Evolutionary conservation across 2,329 filamentous ascomycete genomes (phyloP).

Genomic region (Lithohypha guttulata): DNA sequence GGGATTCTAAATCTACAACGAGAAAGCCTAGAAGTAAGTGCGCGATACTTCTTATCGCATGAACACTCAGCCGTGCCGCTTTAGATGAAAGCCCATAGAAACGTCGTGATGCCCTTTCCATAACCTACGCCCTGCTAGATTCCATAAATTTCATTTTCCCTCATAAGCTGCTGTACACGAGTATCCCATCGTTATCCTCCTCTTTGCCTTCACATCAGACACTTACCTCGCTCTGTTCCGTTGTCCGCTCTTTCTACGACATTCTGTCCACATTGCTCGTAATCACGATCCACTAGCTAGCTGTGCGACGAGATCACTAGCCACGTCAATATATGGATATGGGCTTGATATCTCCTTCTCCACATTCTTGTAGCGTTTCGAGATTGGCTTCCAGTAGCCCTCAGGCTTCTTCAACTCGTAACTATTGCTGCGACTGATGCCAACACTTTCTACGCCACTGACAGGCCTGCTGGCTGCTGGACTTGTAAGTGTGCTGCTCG

Average conservation of each 20-base stretch:
- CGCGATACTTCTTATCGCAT: too few relatives aligned
- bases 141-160: conserved; percentile 2
- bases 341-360: conserved; percentile 94
- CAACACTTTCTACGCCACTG: conserved; percentile 31
- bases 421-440: conserved; percentile 13
- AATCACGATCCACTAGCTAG: conserved; percentile 45
- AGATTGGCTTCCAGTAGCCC: conserved; percentile 41
- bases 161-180: too few relatives aligned
- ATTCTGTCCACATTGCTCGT: too few relatives aligned
- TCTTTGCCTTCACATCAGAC: too few relatives aligned
- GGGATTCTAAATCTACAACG: too few relatives aligned
- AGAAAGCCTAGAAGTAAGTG: too few relatives aligned
- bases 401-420: conserved; percentile 27
- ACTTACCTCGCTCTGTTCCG: too few relatives aligned
- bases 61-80: too few relatives aligned
- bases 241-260: not conserved
- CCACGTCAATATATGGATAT: conserved; percentile 91
- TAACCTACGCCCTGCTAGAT: conserved; percentile 9
- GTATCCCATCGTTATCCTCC: too few relatives aligned
- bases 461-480: conserved; percentile 34
- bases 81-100: too few relatives aligned
- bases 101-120: too few relatives aligned
- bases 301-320: conserved; percentile 84
- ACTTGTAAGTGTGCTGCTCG: conserved; percentile 34
- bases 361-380: conserved; percentile 48